Evolutionary conservation across 1,284 basidiomycete species (phyloP), one percentile per base, ranked within the genome.

Genomic region (Ustilago crameri): DNA sequence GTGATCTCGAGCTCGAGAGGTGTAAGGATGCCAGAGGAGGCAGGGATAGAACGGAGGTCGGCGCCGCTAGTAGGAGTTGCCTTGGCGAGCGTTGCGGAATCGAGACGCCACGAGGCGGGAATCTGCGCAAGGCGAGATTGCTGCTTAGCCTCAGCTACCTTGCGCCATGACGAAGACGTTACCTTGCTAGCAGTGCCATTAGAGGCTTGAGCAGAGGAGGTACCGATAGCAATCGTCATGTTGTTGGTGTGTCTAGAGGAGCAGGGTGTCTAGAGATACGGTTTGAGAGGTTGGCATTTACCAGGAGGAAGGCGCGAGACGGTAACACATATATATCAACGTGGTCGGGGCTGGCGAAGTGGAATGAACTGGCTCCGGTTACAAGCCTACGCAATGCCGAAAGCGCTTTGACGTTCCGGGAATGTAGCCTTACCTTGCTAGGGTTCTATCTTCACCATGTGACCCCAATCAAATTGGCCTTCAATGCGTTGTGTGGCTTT

Each of bases 1-100:
- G 70, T 69, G 56, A 74, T 74, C 14, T 47, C 17, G 30, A 74
- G 38, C 51, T 74, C 71, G 15, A 50, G 30, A 1, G 37, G 18
- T 3, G 66, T 60, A 27, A 74, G 51, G 41, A 74, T 61, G 15
- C 54, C 67, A 34, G 42, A 60, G 1, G 60, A 53, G 32, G 56
- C 41, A 4, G 71, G 71, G 48, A 74, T 47, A 3, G 53, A 42
- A 35, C 61, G 67, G 18, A 70, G 44, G 43, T 64, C 67, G 15
- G 44, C 44, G 17, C 67, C 56, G 43, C 49, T 70, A 9, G 20
- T 58, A 1, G 49, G 43, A 23, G 41, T 23, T 27, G 54, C 49
- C 12, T 27, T 12, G 20, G 40, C 42, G 18, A 70, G 48, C 18
- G 51, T 24, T 18, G 49, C 46, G 14, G 67, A 24, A 10, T 51